Base-by-base conservation (phyloP, 495 filamentous ascomycete species). In the Apiosordaria backusii region DNA sequence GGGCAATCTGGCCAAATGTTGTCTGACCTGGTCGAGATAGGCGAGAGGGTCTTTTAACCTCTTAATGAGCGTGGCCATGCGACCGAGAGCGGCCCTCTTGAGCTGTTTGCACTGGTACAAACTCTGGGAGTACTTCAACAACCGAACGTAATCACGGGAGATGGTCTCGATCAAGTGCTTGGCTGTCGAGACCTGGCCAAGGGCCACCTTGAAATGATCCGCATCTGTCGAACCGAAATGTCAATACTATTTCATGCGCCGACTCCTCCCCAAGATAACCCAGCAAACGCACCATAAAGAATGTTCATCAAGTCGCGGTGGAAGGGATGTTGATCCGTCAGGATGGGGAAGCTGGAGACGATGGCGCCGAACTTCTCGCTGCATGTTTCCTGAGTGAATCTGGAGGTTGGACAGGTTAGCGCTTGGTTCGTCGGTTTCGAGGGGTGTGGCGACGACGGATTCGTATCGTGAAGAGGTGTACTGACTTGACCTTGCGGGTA, bases 91-190 rank as follows among this genome's bases (percentile, higher is more conserved):
- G 45, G 80, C 81, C 29, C 80, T 75, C 74, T 81, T 82, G 67
- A 83, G 78, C 71, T 83, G 79, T 72, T 85, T 83, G 68, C 82
- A 81, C 70, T 84, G 78, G 68, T 93, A 99, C 70, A 99, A 82
- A 70, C 89, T 93, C 76, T 97, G 95, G 24, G 92, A 93, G 82
- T 99, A 99, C 82, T 79, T 77, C 78, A 97, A 85, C 27, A 97
- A 82, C 66, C 93, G 90, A 59, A 97, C 89, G 70, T 99, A 99
- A 73, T 99, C 95, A 65, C 96, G 84, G 60, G 91, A 89, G 55
- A 99, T 93, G 65, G 92, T 93, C 83, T 99, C 95, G 62, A 99
- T 97, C 62, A 98, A 83, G 74, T 94, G 91, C 80, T 96, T 98
- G 50, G 95, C 95, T 6, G 95, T 98, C 19, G 92, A 93, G 52